Base-by-base conservation (phyloP, 768 basidiomycete species). In the Tylopilus sp. region DNA sequence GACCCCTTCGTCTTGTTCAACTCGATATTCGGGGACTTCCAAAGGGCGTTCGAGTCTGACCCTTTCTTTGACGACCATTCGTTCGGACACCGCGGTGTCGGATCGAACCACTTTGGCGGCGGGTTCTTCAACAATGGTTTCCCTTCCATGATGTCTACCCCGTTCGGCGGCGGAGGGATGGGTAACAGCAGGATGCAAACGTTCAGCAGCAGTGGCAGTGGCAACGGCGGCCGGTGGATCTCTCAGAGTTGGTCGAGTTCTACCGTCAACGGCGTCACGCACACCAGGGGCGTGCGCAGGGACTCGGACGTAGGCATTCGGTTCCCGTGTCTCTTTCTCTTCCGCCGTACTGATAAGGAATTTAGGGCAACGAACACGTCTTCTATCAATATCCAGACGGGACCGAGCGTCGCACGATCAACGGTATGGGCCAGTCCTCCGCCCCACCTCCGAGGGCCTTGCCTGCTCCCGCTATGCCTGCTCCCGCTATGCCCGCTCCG, bases 1-100 rank as follows among this genome's bases (percentile, higher is more conserved):
- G 87, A 91, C 64, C 89, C 89, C 2, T 90, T 89, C 64, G 72
- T 78, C 21, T 71, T 92, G 31, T 92, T 92, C 70, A 77, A 89
- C 56, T 76, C 80, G 4, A 81, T 89, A 51, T 90, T 92, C 54
- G 79, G 81, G 19, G 74, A 82, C 61, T 48, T 75, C 14, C 75
- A 74, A 40, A 58, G 61, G 26, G 68, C 70, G 21, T 70, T 71
- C 31, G 56, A 58, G 21, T 28, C 33, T 14, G 73, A 76, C 52
- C 69, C 76, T 8, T 75, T 76, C 60, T 69, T 71, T 45, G 41
- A 60, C n/a, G 62, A 54, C 33, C 48, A 9, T 45, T 8, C 63
- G 8, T 56, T 60, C 48, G 54, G 48, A 11, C 61, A 44, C 53
- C 55, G 45, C 50, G 59, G 57, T 36, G 54, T 59, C 22, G 56